Base-by-base conservation (phyloP, 208 protist genomes). In the Endotrypanum monterogeii region DNA sequence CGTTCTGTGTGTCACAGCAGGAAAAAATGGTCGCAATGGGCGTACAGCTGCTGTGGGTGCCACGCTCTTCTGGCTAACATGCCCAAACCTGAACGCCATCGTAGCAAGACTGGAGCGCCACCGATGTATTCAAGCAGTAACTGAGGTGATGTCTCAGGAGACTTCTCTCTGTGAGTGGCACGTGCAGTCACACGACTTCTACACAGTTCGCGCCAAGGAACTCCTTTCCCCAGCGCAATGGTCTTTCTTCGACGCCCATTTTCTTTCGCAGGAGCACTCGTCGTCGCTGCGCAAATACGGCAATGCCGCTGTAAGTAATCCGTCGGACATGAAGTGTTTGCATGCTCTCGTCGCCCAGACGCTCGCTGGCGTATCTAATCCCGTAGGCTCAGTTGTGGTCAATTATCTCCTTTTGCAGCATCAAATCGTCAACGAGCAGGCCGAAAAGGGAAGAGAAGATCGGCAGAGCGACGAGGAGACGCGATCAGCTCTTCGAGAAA, bases 41-140 rank as follows among this genome's bases (percentile, higher is more conserved):
- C 78, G 82, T 52, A 83, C 83, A 20, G 89, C 90, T 1, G 88
- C 90, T 68, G 82, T 94, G 5, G 93, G 93, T 3, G 88, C 90
- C 1, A 97, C 93, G 37, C 67, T 95, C 14, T 90, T 94, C 56
- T 97, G 93, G 91, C 79, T 95, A 30, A 97, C 93, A 16, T 95
- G 90, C 73, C 90, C 88, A 2, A 80, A 89, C 67, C 23, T 97
- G 46, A 97, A 97, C 76, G 89, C 82, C 32, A 70, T 97, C 18
- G 71, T 97, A 5, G 87, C 89, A n/a, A 84, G 88, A 5, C 35
- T 93, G 1, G 93, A 97, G 83, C 84, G 87, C 1, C 72, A 86
- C 65, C 84, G 88, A 25, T 84, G 81, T 18, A 81, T 97, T 37
- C 77, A 78, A 28, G 66, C 62, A 0, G 67, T 89, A 32, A 66